A percentile compares a stretch with the other conserved stretches of the same genome.
Evolutionary conservation across 2,329 filamentous ascomycete species (phyloP).

Genomic region (Penicillium expansum): DNA sequence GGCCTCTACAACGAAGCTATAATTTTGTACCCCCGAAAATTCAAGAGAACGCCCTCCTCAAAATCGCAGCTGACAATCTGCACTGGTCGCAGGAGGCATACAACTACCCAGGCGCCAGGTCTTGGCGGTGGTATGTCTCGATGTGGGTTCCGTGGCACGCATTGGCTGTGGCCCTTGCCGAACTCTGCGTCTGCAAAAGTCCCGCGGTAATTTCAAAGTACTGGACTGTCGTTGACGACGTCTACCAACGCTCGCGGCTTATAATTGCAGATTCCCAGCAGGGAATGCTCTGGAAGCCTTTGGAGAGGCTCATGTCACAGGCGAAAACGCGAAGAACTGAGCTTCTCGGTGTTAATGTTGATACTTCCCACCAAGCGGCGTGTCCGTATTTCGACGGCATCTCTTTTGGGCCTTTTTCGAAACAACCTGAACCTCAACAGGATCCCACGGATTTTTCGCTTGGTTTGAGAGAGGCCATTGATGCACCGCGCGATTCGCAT

Average conservation of each 20-base stretch:
- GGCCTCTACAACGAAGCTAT: constrained; percentile 26
- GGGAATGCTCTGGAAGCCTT: constrained; percentile 32
- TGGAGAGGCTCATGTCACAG: constrained; percentile 31
- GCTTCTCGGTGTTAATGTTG: constrained; percentile 4
- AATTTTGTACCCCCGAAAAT: constrained; percentile 27
- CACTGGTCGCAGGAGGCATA: constrained; percentile 18
- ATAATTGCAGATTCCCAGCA: constrained; percentile 29
- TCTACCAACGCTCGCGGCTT: constrained; percentile 23
- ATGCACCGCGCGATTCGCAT: not conserved
- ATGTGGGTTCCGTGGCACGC: constrained; percentile 36
- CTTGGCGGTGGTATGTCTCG: constrained; percentile 30
- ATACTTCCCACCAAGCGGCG: not conserved
- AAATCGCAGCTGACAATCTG: constrained; percentile 27
- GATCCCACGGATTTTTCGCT: not conserved
- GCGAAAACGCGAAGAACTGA: constrained; percentile 19
- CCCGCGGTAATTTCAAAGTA: constrained; percentile 19
- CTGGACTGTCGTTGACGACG: constrained; percentile 27
- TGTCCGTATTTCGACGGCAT: not conserved
- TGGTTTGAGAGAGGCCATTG: not conserved
- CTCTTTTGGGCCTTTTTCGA: not conserved
- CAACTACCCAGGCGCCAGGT: constrained; percentile 18
- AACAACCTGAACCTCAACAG: not conserved
- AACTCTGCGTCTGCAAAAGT: constrained; percentile 32
- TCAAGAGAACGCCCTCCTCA: constrained; percentile 24
- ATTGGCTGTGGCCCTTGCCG: constrained; percentile 32